Evolutionary conservation across 176 grass and related monocot species (phyloP), one percentile per base, ranked within the genome.

Genomic region (Dendrocalamus sinicus): DNA sequence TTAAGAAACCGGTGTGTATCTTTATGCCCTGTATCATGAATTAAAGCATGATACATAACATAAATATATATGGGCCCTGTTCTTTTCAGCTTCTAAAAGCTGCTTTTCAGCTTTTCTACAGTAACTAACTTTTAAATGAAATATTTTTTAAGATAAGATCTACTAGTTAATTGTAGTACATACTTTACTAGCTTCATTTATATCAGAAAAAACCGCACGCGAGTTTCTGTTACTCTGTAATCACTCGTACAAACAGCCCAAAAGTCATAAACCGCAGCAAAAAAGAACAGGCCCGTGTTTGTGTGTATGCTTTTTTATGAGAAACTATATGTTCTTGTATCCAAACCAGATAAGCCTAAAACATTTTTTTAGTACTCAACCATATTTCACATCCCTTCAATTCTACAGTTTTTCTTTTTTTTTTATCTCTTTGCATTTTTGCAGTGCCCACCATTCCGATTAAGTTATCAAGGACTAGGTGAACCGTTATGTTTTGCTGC

Each of bases 391-490:
- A n/a, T 45, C 8, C 23, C 8, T 66, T 65, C 43, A 35, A 48
- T 30, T 57, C 35, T 37, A 37, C 35, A 37, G 35, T 35, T 35
- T 48, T 48, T 28, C 3, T 17, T 63, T n/a, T 44, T 30, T 37
- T 47, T 32, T 30, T 44, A 57, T 53, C 6, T 24, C 50, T 81
- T 22, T 75, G 37, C 60, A 16, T 24, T 76, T 94, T 66, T 45
- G 22, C 79, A 98, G 95, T 98, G 91, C 41, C 95, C 95, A 13
- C 95, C 95, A 26, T 98, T 95, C 86, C 82, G 95, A 28, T 73
- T 98, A 72, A 98, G 95, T 62, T 98, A 98, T n/a, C 83, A 74
- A 75, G 95, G 95, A 58, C 83, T 98, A 72, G 95, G 95, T 53
- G 93, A 98, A 61, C 93, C 95, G 20, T 86, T 98, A 57, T 98